Percentiles rank a stretch among this genome's conserved stretches.
These are phyloP conservation scores for Bauhinia variegata DNA, from an alignment of 306 rosid genomes.

Conservation along the genomic window DNA sequence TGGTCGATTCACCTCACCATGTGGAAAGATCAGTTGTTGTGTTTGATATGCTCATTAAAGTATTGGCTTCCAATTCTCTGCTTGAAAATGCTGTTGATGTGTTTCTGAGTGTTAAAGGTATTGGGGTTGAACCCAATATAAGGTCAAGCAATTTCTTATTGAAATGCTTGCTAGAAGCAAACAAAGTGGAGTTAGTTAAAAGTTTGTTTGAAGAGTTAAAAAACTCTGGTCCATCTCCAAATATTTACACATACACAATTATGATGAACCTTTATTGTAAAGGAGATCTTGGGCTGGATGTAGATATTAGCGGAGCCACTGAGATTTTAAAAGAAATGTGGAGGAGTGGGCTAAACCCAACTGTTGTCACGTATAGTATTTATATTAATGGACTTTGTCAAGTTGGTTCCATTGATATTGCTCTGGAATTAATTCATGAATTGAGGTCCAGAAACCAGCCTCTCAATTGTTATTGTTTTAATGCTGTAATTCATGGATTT, in stretches of 20 bases:
- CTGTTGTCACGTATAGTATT: constrained; percentile 57
- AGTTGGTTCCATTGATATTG: constrained; percentile 47
- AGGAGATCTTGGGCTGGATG: constrained; percentile 45
- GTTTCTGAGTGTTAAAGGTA: constrained; percentile 47
- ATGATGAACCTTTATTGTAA: constrained; percentile 61
- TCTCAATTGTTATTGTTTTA: constrained; percentile 56
- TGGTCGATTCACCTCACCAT: constrained; percentile 52
- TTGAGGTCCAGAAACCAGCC: constrained; percentile 46
- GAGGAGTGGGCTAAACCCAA: constrained; percentile 53
- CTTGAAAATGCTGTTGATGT: constrained; percentile 63
- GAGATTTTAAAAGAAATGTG: constrained; percentile 54
- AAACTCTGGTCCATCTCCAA: constrained; percentile 58
- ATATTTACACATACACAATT: constrained; percentile 60
- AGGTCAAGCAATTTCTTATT: constrained; percentile 65
- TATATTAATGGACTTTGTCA: constrained; percentile 69
- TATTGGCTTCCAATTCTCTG: constrained; percentile 65
- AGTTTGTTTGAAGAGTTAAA: constrained; percentile 50
- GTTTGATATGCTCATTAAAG: constrained; percentile 56
- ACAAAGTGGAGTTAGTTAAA: constrained; percentile 51
- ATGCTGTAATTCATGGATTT: constrained; percentile 52
- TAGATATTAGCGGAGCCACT: constrained; percentile 49
- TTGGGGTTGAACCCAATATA: constrained; percentile 49
- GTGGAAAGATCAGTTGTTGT: constrained; percentile 47
- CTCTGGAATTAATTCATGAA: constrained; percentile 42
- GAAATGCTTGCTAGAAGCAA: constrained; percentile 64